A percentile compares a stretch with the other conserved stretches of the same genome.
These are phyloP conservation scores for Dothistroma pini DNA, from an alignment of 2,329 filamentous ascomycete genomes.

Conservation along the genomic window DNA sequence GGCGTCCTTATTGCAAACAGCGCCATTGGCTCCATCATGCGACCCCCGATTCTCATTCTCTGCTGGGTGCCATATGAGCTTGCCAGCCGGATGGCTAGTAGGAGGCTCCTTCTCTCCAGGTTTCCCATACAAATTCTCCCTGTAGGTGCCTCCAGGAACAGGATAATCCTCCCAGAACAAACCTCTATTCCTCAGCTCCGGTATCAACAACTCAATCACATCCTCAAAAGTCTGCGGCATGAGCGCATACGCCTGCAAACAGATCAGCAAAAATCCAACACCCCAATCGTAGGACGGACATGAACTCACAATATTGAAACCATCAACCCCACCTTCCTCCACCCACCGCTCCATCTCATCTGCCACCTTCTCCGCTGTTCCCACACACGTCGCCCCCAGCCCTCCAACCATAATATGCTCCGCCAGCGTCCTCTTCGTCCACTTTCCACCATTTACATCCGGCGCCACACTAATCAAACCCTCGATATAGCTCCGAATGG, in stretches of 20 bases:
- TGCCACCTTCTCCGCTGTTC: conserved; percentile 61
- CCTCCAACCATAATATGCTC: conserved; percentile 66
- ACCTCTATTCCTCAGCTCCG: conserved; percentile 58
- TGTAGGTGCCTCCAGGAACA: conserved; percentile 56
- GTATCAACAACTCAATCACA: conserved; percentile 61
- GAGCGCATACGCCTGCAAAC: conserved; percentile 55
- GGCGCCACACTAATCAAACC: conserved; percentile 56
- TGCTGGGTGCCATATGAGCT: conserved; percentile 39
- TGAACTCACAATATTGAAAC: conserved; percentile 65
- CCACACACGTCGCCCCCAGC: conserved; percentile 61
- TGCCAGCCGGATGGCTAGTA: conserved; percentile 51
- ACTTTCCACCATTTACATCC: conserved; percentile 54
- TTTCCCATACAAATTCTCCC: conserved; percentile 57
- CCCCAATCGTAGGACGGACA: background rate
- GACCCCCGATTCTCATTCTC: background rate
- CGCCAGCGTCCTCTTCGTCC: conserved; percentile 69
- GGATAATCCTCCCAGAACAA: conserved; percentile 55
- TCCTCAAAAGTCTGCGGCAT: conserved; percentile 66
- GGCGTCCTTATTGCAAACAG: background rate
- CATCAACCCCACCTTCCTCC: conserved; percentile 65
- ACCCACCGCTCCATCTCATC: conserved; percentile 67
- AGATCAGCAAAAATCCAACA: background rate
- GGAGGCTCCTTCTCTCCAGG: conserved; percentile 50
- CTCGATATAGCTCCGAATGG: conserved; percentile 55
- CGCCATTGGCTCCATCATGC: background rate